Percentiles rank a stretch among this genome's conserved stretches.
These are phyloP conservation scores for Mimosa bimucronata DNA, from an alignment of 306 rosid genomes.

Conservation along the genomic window DNA sequence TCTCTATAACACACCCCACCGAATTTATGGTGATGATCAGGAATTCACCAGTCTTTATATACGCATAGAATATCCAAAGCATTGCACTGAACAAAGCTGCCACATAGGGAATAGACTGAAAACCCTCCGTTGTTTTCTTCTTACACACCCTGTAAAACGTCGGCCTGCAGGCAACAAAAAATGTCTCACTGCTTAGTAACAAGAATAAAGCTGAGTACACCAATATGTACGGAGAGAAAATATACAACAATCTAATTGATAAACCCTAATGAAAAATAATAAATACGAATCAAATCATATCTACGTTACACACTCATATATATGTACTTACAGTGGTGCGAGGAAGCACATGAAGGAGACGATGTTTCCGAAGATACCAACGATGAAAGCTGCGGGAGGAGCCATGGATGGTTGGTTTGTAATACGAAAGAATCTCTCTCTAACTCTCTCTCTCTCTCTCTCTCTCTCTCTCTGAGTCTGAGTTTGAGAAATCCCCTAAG, in stretches of 20 bases:
- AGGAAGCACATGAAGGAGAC: conserved; percentile 79
- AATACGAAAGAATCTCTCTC: background rate
- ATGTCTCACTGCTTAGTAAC: background rate
- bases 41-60: conserved; percentile 62
- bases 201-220: no score
- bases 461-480: conserved; percentile 11
- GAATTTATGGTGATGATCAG: conserved; percentile 82
- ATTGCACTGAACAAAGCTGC: conserved; percentile 87
- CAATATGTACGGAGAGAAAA: no score
- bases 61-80: conserved; percentile 92
- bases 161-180: conserved; percentile 52
- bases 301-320: no score
- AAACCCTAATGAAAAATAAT: no score
- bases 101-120: conserved; percentile 85
- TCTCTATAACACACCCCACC: conserved; percentile 77
- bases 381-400: conserved; percentile 44
- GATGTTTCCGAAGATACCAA: conserved; percentile 85
- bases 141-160: conserved; percentile 69
- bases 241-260: no score
- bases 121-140: conserved; percentile 94
- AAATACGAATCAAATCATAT: no score
- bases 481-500: conserved; percentile 22
- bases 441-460: background rate
- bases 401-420: conserved; percentile 41
- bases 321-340: conserved; percentile 80